Conservation (phyloP, 371 early-diverging fungal species). For the Phascolomyces articulosus region DNA sequence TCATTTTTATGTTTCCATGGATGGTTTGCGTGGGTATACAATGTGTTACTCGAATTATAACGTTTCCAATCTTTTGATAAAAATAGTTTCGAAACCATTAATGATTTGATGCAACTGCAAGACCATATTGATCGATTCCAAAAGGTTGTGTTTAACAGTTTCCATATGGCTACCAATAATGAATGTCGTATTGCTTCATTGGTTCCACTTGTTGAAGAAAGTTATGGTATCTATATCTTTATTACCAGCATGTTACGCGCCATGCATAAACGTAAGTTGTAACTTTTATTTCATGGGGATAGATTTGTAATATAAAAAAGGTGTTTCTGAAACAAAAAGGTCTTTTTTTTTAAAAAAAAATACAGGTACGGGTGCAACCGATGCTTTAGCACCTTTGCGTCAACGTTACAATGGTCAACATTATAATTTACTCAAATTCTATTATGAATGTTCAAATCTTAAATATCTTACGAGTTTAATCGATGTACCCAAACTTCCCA, state of each 20-base stretch:
- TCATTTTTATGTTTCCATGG: too few relatives aligned
- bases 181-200: conserved; percentile 95
- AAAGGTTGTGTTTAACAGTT: conserved; percentile 82
- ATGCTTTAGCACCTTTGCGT: conserved; percentile 88
- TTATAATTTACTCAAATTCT: conserved; percentile 87
- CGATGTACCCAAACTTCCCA: conserved; percentile 85
- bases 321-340: not conserved
- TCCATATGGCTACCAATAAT: conserved; percentile 86
- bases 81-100: conserved; percentile 88
- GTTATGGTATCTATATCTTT: conserved; percentile 95
- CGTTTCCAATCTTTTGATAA: too few relatives aligned
- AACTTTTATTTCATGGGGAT: not conserved
- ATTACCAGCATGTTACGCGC: conserved; percentile 93
- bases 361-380: conserved; percentile 69
- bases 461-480: conserved; percentile 93
- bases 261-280: conserved; percentile 89
- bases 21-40: too few relatives aligned
- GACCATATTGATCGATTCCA: conserved; percentile 92
- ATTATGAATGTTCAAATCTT: conserved; percentile 88
- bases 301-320: not conserved
- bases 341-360: not conserved
- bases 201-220: conserved; percentile 96
- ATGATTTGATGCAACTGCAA: conserved; percentile 88
- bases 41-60: too few relatives aligned
- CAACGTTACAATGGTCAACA: conserved; percentile 87